Percentiles rank a stretch among this genome's conserved stretches.
These are phyloP conservation scores for Colletotrichum euphorbiae DNA, from an alignment of 2,329 filamentous ascomycete species.

Conservation along the genomic window DNA sequence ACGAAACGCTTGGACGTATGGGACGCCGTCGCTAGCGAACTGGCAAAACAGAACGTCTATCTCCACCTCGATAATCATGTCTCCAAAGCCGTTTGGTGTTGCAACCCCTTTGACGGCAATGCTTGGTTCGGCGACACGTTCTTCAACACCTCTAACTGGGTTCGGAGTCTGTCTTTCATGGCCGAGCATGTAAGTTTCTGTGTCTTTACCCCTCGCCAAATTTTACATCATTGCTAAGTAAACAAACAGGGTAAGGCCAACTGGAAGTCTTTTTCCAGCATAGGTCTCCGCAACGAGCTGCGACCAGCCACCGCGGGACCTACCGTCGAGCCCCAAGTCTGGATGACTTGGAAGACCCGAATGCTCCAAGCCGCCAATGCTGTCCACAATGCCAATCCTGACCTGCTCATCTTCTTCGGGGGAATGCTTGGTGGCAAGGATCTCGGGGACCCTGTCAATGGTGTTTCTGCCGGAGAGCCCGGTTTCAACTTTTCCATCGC, in stretches of 20 bases:
- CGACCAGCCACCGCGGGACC: slow-evolving; percentile 44
- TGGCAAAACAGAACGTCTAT: slow-evolving; percentile 59
- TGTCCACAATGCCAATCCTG: slow-evolving; percentile 58
- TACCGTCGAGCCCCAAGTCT: slow-evolving; percentile 53
- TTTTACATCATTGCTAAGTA: not conserved
- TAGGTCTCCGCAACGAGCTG: slow-evolving; percentile 59
- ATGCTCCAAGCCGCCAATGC: slow-evolving; percentile 54
- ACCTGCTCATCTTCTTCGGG: slow-evolving; percentile 59
- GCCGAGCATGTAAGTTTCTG: slow-evolving; percentile 55
- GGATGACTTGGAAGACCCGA: slow-evolving; percentile 60
- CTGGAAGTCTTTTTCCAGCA: slow-evolving; percentile 55
- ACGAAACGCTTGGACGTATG: slow-evolving; percentile 63
- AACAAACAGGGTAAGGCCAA: slow-evolving; percentile 46
- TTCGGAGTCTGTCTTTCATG: slow-evolving; percentile 63
- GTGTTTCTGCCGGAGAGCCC: slow-evolving; percentile 5
- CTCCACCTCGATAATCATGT: slow-evolving; percentile 63
- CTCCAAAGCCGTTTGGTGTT: slow-evolving; percentile 62
- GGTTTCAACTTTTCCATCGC: slow-evolving; percentile 48
- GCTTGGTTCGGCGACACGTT: slow-evolving; percentile 64
- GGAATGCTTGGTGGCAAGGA: slow-evolving; percentile 46
- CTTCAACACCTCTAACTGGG: slow-evolving; percentile 65
- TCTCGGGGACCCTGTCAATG: slow-evolving; percentile 48
- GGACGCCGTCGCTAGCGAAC: slow-evolving; percentile 65
- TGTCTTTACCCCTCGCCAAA: not conserved
- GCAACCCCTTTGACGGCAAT: slow-evolving; percentile 57